phyloP scores from a whole-genome alignment of 2,329 filamentous ascomycete species.

The Fusarium mangiferae region DNA sequence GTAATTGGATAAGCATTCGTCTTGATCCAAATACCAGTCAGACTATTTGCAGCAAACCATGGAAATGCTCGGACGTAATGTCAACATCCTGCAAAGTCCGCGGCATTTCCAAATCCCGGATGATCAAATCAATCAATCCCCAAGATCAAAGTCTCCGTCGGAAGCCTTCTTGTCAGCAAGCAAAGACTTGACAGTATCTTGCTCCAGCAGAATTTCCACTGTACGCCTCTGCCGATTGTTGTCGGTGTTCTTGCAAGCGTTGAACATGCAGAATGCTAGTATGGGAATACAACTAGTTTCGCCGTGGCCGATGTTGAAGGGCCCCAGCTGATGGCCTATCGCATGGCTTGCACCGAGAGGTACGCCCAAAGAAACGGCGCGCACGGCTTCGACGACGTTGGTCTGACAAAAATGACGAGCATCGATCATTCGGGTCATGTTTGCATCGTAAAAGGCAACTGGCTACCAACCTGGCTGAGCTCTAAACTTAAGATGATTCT shows the following conservation, averaged over 20 bases:
- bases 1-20: constrained; percentile 6
- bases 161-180: neutral
- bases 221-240: neutral
- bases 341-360: constrained; percentile 15
- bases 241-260: neutral
- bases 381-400: constrained; percentile 4
- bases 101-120: constrained; percentile 4
- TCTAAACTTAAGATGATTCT: neutral
- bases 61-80: neutral
- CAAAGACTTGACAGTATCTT: neutral
- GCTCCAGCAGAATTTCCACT: neutral
- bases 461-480: too few species aligned
- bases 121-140: neutral
- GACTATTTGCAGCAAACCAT: neutral
- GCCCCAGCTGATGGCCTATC: constrained; percentile 17
- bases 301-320: constrained; percentile 7
- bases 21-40: constrained; percentile 17
- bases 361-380: constrained; percentile 9
- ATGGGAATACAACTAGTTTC: constrained; percentile 16
- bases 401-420: constrained; percentile 9
- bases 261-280: constrained; percentile 16
- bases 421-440: neutral
- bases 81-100: neutral
- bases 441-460: neutral
- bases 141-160: too few species aligned